phyloP scores from a whole-genome alignment of 441 rosid genomes.

The Croton laevigatus region DNA sequence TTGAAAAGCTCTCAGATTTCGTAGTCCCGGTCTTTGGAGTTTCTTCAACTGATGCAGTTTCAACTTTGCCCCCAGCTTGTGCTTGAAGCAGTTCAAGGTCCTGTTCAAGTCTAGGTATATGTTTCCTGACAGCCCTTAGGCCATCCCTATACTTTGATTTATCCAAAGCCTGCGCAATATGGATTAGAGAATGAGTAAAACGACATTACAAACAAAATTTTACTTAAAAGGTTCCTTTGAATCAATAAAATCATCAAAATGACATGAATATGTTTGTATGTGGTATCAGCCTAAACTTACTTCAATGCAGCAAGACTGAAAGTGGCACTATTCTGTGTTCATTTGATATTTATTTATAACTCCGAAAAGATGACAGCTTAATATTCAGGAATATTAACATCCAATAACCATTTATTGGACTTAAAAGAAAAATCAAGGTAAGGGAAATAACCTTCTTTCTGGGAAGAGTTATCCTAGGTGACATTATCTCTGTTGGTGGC shows the following conservation, averaged over 20 bases:
- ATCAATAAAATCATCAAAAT: not conserved
- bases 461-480: constrained; percentile 80
- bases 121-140: constrained; percentile 68
- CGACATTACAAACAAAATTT: not conserved
- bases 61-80: constrained; percentile 35
- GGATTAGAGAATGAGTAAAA: constrained; percentile 8
- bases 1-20: constrained; percentile 24
- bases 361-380: not conserved
- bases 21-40: constrained; percentile 14
- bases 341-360: not conserved
- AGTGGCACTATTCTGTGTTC: not conserved
- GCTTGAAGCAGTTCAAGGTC: constrained; percentile 75
- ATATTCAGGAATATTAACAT: not conserved
- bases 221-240: not conserved
- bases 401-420: not conserved
- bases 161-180: constrained; percentile 60
- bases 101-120: constrained; percentile 78
- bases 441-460: constrained; percentile 64
- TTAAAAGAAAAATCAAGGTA: not conserved
- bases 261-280: not conserved
- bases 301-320: not conserved
- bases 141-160: constrained; percentile 84
- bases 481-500: constrained; percentile 96
- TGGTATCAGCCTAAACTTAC: not conserved
- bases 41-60: constrained; percentile 26